Evolutionary conservation across 164 flowering plant genomes (phyloP).

Genomic region (Nymphaea colorata): DNA sequence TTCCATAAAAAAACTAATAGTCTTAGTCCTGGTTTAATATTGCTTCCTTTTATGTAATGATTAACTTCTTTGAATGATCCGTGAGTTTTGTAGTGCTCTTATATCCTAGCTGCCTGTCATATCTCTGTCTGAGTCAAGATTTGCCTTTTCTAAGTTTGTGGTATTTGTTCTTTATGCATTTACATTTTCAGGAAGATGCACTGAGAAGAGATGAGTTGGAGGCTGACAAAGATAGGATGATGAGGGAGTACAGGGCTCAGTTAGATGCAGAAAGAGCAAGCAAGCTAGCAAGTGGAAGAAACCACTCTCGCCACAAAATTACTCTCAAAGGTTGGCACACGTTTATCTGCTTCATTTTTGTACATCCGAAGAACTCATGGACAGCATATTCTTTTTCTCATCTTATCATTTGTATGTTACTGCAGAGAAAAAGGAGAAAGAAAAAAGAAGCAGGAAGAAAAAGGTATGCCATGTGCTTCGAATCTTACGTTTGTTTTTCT

Average conservation of each 20-base stretch:
- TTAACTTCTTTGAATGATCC: not conserved
- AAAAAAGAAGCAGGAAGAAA: conserved; percentile 71
- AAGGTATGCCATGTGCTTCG: conserved; percentile 39
- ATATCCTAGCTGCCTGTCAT: too few species aligned
- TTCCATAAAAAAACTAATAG: too few species aligned
- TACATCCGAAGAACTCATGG: not conserved
- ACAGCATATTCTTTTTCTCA: not conserved
- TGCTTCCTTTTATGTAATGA: not conserved
- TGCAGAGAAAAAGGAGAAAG: conserved; percentile 76
- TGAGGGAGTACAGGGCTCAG: conserved; percentile 95
- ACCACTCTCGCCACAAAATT: conserved; percentile 55
- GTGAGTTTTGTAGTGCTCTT: not conserved
- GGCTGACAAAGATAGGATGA: conserved; percentile 88
- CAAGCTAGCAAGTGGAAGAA: conserved; percentile 83
- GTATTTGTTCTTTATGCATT: not conserved
- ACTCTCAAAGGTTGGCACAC: conserved; percentile 37
- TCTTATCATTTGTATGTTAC: conserved; percentile 1
- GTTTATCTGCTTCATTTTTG: not conserved
- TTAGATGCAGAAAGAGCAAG: conserved; percentile 93
- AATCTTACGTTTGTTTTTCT: not conserved
- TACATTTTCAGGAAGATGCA: conserved; percentile 70
- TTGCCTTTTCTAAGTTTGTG: not conserved
- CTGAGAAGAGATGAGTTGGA: conserved; percentile 75
- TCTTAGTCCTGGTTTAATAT: too few species aligned
- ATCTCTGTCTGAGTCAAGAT: too few species aligned